Percentiles rank a stretch among this genome's conserved stretches.
These are phyloP conservation scores for Heimioporus sp. DNA, from an alignment of 768 basidiomycete species.

Conservation along the genomic window DNA sequence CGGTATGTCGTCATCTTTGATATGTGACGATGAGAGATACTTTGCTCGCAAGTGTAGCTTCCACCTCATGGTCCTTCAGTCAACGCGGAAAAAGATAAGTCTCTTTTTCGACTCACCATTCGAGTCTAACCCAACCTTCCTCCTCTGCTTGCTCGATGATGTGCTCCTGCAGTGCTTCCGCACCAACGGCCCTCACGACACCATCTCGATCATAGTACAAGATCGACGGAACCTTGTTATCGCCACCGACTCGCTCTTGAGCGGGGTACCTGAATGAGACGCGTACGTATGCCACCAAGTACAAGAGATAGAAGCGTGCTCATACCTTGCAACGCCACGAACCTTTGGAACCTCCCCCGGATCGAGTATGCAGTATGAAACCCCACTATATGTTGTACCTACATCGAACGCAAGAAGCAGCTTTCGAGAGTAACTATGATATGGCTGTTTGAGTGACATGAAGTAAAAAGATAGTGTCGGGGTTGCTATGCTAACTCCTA, in stretches of 20 bases:
- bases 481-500: no score
- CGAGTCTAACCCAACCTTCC: slow-evolving; percentile 35
- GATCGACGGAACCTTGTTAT: slow-evolving; percentile 49
- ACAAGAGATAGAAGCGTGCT: background rate
- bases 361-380: slow-evolving; percentile 36
- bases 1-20: slow-evolving; percentile 18
- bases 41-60: slow-evolving; percentile 36
- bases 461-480: no score
- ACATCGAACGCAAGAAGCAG: slow-evolving; percentile 44
- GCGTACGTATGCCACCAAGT: no score
- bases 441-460: slow-evolving; percentile 32
- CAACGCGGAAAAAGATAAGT: background rate
- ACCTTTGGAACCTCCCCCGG: slow-evolving; percentile 34
- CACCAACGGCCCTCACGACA: slow-evolving; percentile 39
- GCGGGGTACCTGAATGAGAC: slow-evolving; percentile 39
- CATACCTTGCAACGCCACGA: slow-evolving; percentile 26
- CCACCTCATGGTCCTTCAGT: slow-evolving; percentile 20
- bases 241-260: slow-evolving; percentile 44
- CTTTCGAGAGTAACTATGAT: slow-evolving; percentile 38
- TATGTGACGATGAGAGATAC: slow-evolving; percentile 20
- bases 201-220: slow-evolving; percentile 47
- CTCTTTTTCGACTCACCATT: slow-evolving; percentile 30
- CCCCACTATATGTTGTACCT: slow-evolving; percentile 43
- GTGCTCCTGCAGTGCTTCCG: slow-evolving; percentile 37
- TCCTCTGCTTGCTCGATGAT: slow-evolving; percentile 39